Percentiles rank a stretch among this genome's conserved stretches.
Conservation (phyloP, 257 asterid genomes). For the Petrea volubilis region DNA sequence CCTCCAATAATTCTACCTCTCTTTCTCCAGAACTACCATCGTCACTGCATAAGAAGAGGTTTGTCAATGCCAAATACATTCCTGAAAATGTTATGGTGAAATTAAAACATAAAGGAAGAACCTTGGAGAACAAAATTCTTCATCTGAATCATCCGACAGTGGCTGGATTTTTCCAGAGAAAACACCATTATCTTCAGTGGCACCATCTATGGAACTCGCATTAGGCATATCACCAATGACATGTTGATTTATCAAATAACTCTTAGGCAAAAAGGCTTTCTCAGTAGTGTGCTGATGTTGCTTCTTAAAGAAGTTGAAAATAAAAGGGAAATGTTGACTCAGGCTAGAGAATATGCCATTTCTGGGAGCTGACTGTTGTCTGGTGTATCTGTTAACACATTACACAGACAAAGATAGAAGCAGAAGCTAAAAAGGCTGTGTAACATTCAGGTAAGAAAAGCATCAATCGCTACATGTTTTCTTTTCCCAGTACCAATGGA, state of each 20-base stretch:
- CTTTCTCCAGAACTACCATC: conserved; percentile 39
- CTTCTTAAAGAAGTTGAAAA: conserved; percentile 74
- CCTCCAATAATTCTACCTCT: conserved; percentile 37
- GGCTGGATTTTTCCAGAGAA: conserved; percentile 34
- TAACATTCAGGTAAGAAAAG: conserved; percentile 4
- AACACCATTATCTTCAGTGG: conserved; percentile 38
- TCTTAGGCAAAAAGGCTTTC: conserved; percentile 27
- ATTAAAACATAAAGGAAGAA: conserved; percentile 29
- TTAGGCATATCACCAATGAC: conserved; percentile 33
- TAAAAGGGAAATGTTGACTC: conserved; percentile 77
- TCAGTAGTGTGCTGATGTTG: conserved; percentile 45
- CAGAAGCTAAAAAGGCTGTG: conserved; percentile 15
- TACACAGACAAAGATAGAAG: conserved; percentile 19
- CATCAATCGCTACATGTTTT: neutral
- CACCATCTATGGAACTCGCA: conserved; percentile 27
- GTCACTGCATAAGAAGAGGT: conserved; percentile 31
- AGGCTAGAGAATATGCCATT: conserved; percentile 72
- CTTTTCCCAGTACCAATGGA: neutral
- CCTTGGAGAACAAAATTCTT: conserved; percentile 51
- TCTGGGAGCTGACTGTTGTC: conserved; percentile 50
- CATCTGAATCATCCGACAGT: conserved; percentile 32
- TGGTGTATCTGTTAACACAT: conserved; percentile 42
- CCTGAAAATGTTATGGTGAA: conserved; percentile 8
- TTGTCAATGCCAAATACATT: conserved; percentile 25
- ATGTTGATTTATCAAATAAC: conserved; percentile 29